Evolutionary conservation across 2,329 filamentous ascomycete genomes (phyloP).

Genomic region (Kalaharituber pfeilii): DNA sequence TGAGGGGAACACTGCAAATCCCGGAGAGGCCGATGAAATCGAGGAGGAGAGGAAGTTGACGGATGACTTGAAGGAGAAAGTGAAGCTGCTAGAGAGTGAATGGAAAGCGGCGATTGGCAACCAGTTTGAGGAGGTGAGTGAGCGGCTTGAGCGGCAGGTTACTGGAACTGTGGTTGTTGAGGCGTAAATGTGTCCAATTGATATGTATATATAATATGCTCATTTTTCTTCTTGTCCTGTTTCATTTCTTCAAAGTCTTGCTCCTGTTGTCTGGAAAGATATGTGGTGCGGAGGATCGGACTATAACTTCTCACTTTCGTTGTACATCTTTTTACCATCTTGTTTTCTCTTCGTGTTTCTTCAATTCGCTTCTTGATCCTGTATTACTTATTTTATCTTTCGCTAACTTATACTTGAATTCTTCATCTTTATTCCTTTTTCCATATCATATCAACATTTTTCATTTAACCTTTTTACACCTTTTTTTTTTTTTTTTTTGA

Average conservation of each 20-base stretch:
- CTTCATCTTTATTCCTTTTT: constrained; percentile 11
- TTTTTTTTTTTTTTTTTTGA: constrained; percentile 20
- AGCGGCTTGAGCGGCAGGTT: constrained; percentile 55
- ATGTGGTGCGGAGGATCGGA: too few relatives aligned
- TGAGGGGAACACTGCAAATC: constrained; percentile 30
- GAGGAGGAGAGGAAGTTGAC: constrained; percentile 57
- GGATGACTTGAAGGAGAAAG: constrained; percentile 81
- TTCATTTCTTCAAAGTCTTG: constrained; percentile 1
- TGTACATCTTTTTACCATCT: neutral
- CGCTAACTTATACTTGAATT: constrained; percentile 9
- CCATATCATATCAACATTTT: neutral
- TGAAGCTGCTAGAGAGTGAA: constrained; percentile 73
- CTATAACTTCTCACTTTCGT: neutral
- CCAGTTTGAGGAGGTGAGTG: constrained; percentile 54
- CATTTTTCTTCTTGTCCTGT: neutral
- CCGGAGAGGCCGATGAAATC: constrained; percentile 40
- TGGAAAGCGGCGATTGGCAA: constrained; percentile 78
- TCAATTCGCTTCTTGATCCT: constrained; percentile 5
- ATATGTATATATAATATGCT: too few relatives aligned
- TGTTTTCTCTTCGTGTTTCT: neutral
- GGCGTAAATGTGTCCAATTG: neutral
- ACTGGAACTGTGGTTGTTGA: constrained; percentile 1
- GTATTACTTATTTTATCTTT: constrained; percentile 9
- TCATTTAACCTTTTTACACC: neutral
- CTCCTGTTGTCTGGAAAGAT: neutral